Evolutionary conservation across 148 eudicot species (phyloP).

Genomic region (Talinum fruticosum): DNA sequence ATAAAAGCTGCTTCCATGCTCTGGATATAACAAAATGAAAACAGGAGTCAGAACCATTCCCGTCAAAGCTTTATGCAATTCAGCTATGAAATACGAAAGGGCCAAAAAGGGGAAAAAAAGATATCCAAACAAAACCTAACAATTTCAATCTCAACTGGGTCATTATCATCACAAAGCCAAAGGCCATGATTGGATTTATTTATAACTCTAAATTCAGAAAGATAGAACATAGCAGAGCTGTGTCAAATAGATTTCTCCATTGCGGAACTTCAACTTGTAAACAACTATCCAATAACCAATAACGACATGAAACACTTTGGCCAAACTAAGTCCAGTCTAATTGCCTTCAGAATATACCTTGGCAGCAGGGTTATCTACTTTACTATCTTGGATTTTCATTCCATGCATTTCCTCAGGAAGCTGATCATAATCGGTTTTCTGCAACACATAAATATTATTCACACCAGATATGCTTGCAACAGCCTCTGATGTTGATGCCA

Average conservation of each 20-base stretch:
- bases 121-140: no score
- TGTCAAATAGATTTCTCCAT: constrained; percentile 3
- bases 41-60: no score
- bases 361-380: constrained; percentile 40
- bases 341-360: constrained; percentile 30
- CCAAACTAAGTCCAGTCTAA: no score
- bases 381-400: constrained; percentile 62
- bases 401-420: constrained; percentile 66
- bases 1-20: constrained; percentile 62
- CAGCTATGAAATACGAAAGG: constrained; percentile 14
- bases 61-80: no score
- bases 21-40: constrained; percentile 27
- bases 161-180: no score
- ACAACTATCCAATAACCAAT: neutral
- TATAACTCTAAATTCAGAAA: no score
- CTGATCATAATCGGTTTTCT: constrained; percentile 45
- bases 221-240: no score
- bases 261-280: neutral
- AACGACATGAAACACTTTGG: constrained; percentile 8
- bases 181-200: no score
- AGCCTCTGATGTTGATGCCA: constrained; percentile 40
- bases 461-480: constrained; percentile 46
- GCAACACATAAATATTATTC: constrained; percentile 24
- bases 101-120: no score
- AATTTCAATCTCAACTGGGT: no score